Evolutionary conservation across 169 alveolate genomes (phyloP).

Genomic region (Eimeria maxima): DNA sequence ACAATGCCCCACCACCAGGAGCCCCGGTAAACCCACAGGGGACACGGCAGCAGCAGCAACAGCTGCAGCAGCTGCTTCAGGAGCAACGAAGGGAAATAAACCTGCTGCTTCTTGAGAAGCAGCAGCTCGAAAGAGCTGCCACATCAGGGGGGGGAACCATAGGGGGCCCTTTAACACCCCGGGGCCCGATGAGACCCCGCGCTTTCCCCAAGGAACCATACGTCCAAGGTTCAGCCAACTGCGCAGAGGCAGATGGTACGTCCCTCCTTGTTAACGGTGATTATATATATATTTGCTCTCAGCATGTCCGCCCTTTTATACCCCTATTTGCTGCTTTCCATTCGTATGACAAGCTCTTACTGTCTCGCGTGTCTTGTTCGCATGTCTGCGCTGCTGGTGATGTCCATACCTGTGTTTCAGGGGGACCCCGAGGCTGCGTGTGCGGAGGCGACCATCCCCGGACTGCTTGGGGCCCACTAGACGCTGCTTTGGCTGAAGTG

Average conservation of each 20-base stretch:
- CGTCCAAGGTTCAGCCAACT: background rate
- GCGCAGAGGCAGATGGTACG: background rate
- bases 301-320: background rate
- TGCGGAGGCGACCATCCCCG: constrained; percentile 51
- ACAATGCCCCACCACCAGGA: background rate
- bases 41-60: constrained; percentile 32
- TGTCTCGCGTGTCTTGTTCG: background rate
- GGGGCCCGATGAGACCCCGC: background rate
- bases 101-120: background rate
- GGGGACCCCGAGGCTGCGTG: constrained; percentile 38
- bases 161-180: background rate
- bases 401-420: constrained; percentile 7
- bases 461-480: constrained; percentile 61
- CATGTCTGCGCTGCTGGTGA: background rate
- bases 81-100: constrained; percentile 20
- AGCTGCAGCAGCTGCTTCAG: constrained; percentile 64
- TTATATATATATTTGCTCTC: background rate
- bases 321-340: background rate
- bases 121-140: constrained; percentile 65
- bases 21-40: background rate
- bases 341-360: background rate
- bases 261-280: background rate
- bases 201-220: constrained; percentile 2
- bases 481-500: constrained; percentile 37
- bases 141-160: background rate